These are phyloP conservation scores for Cercospora zeina DNA, from an alignment of 2,329 filamentous ascomycete genomes.

Conservation along the genomic window DNA sequence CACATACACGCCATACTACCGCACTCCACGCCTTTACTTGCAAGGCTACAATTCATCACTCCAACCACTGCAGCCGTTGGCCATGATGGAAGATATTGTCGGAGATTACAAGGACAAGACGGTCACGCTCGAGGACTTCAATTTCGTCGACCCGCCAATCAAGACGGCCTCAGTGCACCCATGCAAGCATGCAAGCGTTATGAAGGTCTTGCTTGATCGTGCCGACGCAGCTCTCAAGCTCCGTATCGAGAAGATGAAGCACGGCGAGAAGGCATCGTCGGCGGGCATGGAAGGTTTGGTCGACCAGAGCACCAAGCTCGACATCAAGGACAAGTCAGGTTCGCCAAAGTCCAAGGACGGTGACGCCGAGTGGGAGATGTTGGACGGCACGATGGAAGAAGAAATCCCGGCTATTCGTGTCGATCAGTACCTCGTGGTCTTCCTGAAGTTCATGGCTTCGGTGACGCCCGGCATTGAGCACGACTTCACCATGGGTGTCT, in stretches of 20 bases:
- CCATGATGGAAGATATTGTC: constrained; percentile 96
- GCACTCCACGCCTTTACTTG: constrained; percentile 90
- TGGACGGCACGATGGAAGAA: constrained; percentile 59
- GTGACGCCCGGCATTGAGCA: constrained; percentile 97
- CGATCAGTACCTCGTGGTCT: constrained; percentile 86
- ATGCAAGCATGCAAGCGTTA: constrained; percentile 94
- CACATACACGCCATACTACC: constrained; percentile 95
- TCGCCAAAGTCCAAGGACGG: constrained; percentile 47
- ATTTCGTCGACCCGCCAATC: constrained; percentile 84
- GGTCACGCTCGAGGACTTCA: constrained; percentile 95
- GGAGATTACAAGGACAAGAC: constrained; percentile 99
- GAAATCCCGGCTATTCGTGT: constrained; percentile 80
- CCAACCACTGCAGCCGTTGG: constrained; percentile 72
- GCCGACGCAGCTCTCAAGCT: constrained; percentile 91
- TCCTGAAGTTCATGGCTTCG: constrained; percentile 71
- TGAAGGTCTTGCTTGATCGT: constrained; percentile 95
- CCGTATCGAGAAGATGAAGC: constrained; percentile 74
- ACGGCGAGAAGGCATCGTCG: constrained; percentile 51
- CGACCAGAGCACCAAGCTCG: constrained; percentile 65
- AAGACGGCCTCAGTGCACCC: constrained; percentile 98
- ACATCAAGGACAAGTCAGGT: constrained; percentile 55
- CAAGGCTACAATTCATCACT: constrained; percentile 73
- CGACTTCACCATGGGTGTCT: constrained; percentile 96
- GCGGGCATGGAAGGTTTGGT: constrained; percentile 81
- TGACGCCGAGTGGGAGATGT: constrained; percentile 64